A percentile compares a stretch with the other conserved stretches of the same genome.
phyloP scores from a whole-genome alignment of 768 basidiomycete genomes.

The Agaricus sinodeliciosus region DNA sequence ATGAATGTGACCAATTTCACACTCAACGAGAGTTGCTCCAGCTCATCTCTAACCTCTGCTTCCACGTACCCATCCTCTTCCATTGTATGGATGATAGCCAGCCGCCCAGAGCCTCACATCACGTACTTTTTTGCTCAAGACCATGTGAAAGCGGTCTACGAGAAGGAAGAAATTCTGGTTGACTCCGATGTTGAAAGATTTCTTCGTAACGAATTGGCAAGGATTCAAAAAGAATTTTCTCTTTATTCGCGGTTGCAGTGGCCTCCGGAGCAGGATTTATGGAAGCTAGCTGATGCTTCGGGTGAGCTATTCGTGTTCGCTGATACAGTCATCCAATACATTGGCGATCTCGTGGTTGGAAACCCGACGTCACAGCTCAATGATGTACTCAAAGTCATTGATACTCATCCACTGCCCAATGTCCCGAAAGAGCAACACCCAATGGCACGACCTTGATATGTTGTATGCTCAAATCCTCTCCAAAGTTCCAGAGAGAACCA shows the following conservation, averaged over 20 bases:
- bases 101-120: conserved; percentile 22
- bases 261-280: background rate
- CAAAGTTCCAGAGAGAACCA: no score
- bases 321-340: background rate
- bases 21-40: conserved; percentile 13
- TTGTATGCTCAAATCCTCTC: background rate
- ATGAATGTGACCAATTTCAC: conserved; percentile 16
- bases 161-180: background rate
- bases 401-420: background rate
- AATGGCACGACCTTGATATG: conserved; percentile 5
- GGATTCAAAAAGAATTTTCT: background rate
- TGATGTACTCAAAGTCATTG: background rate
- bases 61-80: background rate
- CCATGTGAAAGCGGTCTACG: background rate
- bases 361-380: background rate
- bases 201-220: background rate
- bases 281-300: background rate
- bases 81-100: conserved; percentile 19
- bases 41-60: conserved; percentile 1
- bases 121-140: conserved; percentile 5
- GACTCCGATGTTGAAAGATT: background rate
- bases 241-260: background rate
- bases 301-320: background rate
- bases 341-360: background rate
- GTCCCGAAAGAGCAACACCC: background rate